These are phyloP conservation scores for Boletus pseudo-olivaceus DNA, from an alignment of 768 basidiomycete genomes.

Conservation along the genomic window DNA sequence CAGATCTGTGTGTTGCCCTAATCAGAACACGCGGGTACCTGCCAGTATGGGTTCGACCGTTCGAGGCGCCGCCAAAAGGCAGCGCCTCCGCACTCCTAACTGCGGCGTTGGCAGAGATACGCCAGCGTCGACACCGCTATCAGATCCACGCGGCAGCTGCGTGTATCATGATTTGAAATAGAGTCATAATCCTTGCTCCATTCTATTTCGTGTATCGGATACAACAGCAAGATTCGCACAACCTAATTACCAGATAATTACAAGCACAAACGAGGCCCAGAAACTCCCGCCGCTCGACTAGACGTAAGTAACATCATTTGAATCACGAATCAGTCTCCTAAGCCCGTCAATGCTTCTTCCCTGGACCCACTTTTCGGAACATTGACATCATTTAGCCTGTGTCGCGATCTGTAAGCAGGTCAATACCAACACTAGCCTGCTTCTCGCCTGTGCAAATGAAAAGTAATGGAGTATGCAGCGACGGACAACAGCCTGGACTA, in stretches of 20 bases:
- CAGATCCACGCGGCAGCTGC: constrained; percentile 11
- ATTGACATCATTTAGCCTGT: not conserved
- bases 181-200: not conserved
- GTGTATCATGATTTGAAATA: constrained; percentile 1
- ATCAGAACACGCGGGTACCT: constrained; percentile 22
- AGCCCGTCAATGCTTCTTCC: not conserved
- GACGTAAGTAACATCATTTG: constrained; percentile 7
- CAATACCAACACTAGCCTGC: not conserved
- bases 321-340: not conserved
- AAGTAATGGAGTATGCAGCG: not conserved
- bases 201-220: not conserved
- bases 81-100: constrained; percentile 13
- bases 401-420: not conserved
- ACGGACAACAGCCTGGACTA: not conserved
- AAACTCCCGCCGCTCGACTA: not conserved
- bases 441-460: not conserved
- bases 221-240: not conserved
- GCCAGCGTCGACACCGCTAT: constrained; percentile 7
- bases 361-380: not conserved
- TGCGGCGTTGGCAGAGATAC: constrained; percentile 5
- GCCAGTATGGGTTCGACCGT: not conserved
- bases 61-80: not conserved
- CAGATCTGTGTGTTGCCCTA: constrained; percentile 4
- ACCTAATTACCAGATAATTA: constrained; percentile 1
- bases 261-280: not conserved